Evolutionary conservation across 345 rosid species (phyloP).

Genomic region (Populus davidiana): DNA sequence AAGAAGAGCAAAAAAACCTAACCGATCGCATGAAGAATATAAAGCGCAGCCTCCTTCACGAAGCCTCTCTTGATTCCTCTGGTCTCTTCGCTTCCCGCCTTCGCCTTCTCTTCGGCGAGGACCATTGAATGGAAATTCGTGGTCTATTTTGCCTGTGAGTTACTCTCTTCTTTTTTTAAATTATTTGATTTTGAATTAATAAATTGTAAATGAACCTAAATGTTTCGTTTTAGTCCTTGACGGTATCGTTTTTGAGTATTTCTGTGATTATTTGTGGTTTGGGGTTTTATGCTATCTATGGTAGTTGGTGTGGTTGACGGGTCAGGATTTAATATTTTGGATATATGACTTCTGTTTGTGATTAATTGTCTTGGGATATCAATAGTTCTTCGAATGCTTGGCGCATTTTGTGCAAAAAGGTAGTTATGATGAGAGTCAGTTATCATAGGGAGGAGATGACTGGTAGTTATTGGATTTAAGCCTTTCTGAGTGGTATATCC

Average conservation of each 20-base stretch:
- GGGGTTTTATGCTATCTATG: background rate
- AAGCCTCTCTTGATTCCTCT: slow-evolving; percentile 74
- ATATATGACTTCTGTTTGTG: background rate
- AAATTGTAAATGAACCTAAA: background rate
- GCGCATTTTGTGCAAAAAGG: background rate
- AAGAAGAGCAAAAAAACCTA: slow-evolving; percentile 53
- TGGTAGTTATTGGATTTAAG: background rate
- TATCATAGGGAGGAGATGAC: background rate
- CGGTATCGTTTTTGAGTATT: background rate
- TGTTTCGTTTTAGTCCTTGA: background rate
- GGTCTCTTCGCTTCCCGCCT: slow-evolving; percentile 76
- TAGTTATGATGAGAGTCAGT: background rate
- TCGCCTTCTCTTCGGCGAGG: slow-evolving; percentile 57
- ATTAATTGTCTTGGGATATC: background rate
- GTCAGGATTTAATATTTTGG: background rate
- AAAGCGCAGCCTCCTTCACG: slow-evolving; percentile 56
- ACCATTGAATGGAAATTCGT: slow-evolving; percentile 1
- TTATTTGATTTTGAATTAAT: background rate
- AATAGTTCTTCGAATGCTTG: background rate
- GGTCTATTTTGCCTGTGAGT: background rate
- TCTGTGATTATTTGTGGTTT: background rate
- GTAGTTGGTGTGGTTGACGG: background rate
- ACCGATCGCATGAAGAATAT: slow-evolving; percentile 53
- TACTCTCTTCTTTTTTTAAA: background rate
- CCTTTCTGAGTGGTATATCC: background rate